A percentile compares a stretch with the other conserved stretches of the same genome.
These are phyloP conservation scores for Tuber calosporum DNA, from an alignment of 495 filamentous ascomycete species.

Conservation along the genomic window DNA sequence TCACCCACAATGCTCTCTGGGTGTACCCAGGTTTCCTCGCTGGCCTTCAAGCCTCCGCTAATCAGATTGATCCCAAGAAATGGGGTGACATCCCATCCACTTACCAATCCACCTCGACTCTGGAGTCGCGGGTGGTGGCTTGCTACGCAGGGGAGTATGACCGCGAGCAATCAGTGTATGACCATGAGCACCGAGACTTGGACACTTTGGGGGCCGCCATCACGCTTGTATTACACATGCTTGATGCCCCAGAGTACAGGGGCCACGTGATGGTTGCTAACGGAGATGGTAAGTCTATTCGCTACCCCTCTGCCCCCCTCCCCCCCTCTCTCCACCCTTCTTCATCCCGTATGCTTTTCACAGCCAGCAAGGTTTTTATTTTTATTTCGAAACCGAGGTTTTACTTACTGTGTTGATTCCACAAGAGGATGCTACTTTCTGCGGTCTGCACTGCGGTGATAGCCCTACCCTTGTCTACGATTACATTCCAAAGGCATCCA, in stretches of 20 bases:
- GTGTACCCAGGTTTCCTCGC: constrained; percentile 30
- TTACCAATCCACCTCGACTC: constrained; percentile 27
- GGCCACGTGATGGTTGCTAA: constrained; percentile 31
- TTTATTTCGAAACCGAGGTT: not conserved
- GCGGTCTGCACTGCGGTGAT: constrained; percentile 18
- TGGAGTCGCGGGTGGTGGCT: constrained; percentile 26
- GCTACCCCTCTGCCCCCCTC: not conserved
- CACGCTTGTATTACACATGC: constrained; percentile 27
- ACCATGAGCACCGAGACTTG: constrained; percentile 23
- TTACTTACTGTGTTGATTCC: not conserved
- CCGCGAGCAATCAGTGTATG: constrained; percentile 21
- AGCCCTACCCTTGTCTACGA: constrained; percentile 18
- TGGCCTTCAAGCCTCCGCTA: constrained; percentile 31
- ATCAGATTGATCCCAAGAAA: constrained; percentile 28
- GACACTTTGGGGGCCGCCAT: constrained; percentile 32
- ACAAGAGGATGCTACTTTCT: constrained; percentile 25
- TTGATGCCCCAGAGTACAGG: constrained; percentile 22
- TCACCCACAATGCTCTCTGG: constrained; percentile 24
- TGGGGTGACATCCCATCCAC: constrained; percentile 19
- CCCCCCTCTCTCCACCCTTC: not conserved
- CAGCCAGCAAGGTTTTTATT: not conserved
- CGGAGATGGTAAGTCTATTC: constrained; percentile 27
- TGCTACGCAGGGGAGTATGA: constrained; percentile 29
- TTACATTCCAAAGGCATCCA: constrained; percentile 25
- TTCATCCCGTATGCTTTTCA: not conserved